These are phyloP conservation scores for Penicillium sp. DNA, from an alignment of 2,329 filamentous ascomycete genomes.

Conservation along the genomic window DNA sequence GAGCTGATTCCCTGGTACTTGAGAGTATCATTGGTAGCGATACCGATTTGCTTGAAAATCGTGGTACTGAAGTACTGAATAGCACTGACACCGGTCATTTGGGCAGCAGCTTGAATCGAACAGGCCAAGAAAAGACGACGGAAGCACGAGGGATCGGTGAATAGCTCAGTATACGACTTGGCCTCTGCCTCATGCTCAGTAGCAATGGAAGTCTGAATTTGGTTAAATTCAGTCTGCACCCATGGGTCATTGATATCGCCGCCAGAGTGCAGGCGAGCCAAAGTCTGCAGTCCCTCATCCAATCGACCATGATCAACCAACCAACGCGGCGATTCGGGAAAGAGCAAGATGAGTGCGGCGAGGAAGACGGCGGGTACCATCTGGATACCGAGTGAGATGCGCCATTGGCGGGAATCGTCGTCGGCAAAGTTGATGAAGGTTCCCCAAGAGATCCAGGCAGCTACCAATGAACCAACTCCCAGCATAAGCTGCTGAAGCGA, in stretches of 20 bases:
- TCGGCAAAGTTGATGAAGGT: slow-evolving; percentile 55
- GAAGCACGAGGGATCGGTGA: slow-evolving; percentile 66
- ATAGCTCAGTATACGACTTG: slow-evolving; percentile 70
- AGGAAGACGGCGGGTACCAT: slow-evolving; percentile 67
- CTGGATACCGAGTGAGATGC: slow-evolving; percentile 68
- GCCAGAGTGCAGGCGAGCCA: slow-evolving; percentile 70
- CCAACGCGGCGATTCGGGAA: slow-evolving; percentile 74
- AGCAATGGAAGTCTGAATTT: slow-evolving; percentile 68
- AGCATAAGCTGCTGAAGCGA: slow-evolving; percentile 81
- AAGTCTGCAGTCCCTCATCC: slow-evolving; percentile 66
- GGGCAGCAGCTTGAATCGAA: slow-evolving; percentile 68
- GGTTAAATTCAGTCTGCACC: slow-evolving; percentile 71
- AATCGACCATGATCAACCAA: slow-evolving; percentile 69
- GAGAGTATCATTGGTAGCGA: background rate
- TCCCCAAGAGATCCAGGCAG: slow-evolving; percentile 73
- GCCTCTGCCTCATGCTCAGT: slow-evolving; percentile 69
- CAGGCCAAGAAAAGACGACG: slow-evolving; percentile 70
- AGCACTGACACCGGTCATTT: slow-evolving; percentile 74
- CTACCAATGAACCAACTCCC: slow-evolving; percentile 71
- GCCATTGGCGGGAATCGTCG: slow-evolving; percentile 59
- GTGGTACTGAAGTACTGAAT: slow-evolving; percentile 71
- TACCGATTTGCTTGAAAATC: slow-evolving; percentile 62
- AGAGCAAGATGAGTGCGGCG: slow-evolving; percentile 67
- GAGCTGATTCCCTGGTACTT: background rate
- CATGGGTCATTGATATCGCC: slow-evolving; percentile 67